These are phyloP conservation scores for Silybum marianum DNA, from an alignment of 129 eudicot species.

Conservation along the genomic window DNA sequence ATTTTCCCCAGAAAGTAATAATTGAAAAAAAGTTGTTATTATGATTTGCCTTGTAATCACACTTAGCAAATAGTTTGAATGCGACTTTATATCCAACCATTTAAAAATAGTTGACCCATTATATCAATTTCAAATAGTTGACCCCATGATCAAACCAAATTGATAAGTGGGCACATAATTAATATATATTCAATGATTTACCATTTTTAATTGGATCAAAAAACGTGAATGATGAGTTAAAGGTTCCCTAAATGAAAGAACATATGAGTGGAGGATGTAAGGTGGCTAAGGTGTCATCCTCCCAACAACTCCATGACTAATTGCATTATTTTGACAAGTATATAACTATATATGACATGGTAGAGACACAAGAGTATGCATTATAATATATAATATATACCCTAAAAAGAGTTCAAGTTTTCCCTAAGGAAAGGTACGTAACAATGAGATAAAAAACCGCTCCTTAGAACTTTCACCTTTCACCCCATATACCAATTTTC, in stretches of 20 bases:
- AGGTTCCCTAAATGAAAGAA: conserved; percentile 8
- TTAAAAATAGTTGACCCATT: conserved; percentile 4
- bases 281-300: conserved; percentile 16
- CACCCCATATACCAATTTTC: background rate
- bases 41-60: too few relatives aligned
- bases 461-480: conserved; percentile 6
- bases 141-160: background rate
- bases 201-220: background rate
- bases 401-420: background rate
- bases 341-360: background rate
- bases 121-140: background rate
- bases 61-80: background rate
- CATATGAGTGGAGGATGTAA: background rate
- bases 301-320: conserved; percentile 19
- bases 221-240: conserved; percentile 6
- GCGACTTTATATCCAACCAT: background rate
- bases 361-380: conserved; percentile 12
- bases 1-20: background rate
- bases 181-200: background rate
- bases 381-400: conserved; percentile 12
- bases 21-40: too few relatives aligned
- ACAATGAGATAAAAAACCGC: background rate
- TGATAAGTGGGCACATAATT: background rate
- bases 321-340: conserved; percentile 6
- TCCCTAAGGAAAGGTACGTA: background rate